These are phyloP conservation scores for Sporothrix dimorphospora DNA, from an alignment of 2,329 filamentous ascomycete genomes.

Conservation along the genomic window DNA sequence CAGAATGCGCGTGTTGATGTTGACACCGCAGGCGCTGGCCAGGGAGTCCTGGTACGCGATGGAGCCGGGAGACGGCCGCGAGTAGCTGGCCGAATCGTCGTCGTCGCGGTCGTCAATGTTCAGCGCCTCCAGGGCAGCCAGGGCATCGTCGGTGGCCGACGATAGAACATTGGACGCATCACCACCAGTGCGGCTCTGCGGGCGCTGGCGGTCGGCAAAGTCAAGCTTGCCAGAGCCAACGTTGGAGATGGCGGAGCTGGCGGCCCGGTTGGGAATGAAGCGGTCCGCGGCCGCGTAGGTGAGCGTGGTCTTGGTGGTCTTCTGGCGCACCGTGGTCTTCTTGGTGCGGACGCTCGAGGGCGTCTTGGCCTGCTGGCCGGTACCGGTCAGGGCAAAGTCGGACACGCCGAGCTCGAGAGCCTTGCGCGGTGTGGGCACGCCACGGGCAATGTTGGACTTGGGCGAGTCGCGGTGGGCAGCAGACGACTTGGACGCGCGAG, in stretches of 20 bases:
- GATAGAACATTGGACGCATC: constrained; percentile 70
- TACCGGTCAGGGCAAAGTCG: constrained; percentile 88
- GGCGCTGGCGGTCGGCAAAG: constrained; percentile 66
- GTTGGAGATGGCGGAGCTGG: constrained; percentile 86
- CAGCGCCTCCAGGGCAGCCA: constrained; percentile 77
- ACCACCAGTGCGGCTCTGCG: constrained; percentile 68
- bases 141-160: constrained; percentile 77
- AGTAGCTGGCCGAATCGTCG: constrained; percentile 67
- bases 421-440: constrained; percentile 75
- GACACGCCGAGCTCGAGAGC: constrained; percentile 86
- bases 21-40: constrained; percentile 64
- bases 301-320: constrained; percentile 73
- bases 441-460: constrained; percentile 91
- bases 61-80: constrained; percentile 81
- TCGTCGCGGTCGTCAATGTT: constrained; percentile 72
- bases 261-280: constrained; percentile 92
- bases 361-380: constrained; percentile 65
- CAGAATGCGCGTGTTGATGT: constrained; percentile 90
- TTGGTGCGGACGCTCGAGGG: constrained; percentile 61
- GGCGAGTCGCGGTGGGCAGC: constrained; percentile 80
- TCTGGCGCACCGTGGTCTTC: constrained; percentile 59
- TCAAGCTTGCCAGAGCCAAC: constrained; percentile 83
- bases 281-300: constrained; percentile 82
- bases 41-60: constrained; percentile 48
- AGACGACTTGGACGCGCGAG: constrained; percentile 67